These are phyloP conservation scores for Trichoderma gracile DNA, from an alignment of 2,329 filamentous ascomycete genomes.

Conservation along the genomic window DNA sequence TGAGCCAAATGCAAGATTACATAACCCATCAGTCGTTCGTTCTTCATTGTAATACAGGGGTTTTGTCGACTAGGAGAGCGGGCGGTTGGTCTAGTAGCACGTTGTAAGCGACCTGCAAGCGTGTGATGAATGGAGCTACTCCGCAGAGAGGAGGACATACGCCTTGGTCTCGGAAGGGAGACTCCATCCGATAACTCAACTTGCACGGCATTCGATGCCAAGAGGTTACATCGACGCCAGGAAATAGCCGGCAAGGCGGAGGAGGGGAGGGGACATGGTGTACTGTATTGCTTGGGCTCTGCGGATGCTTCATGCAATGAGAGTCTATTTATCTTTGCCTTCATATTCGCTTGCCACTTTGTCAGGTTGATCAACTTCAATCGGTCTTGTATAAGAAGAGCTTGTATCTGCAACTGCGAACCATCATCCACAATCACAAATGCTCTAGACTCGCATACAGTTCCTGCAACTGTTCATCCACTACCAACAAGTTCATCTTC, in stretches of 20 bases:
- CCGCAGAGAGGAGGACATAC: too few relatives aligned
- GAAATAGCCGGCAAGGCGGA: slow-evolving; percentile 10
- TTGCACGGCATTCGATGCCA: slow-evolving; percentile 12
- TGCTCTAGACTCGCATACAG: not conserved
- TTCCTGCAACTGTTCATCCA: too few relatives aligned
- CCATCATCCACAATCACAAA: not conserved
- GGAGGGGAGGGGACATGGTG: not conserved
- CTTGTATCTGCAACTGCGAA: not conserved
- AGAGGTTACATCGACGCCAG: not conserved
- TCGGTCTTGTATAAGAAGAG: not conserved
- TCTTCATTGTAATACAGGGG: not conserved
- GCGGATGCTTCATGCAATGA: not conserved
- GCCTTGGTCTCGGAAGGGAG: too few relatives aligned
- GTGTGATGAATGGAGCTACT: too few relatives aligned
- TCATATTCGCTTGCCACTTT: not conserved
- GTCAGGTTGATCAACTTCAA: not conserved
- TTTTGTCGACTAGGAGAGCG: not conserved
- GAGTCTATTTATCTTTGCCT: too few relatives aligned
- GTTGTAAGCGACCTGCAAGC: too few relatives aligned
- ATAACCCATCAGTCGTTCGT: not conserved
- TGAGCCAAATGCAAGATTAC: not conserved
- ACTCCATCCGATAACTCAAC: too few relatives aligned
- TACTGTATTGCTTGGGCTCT: slow-evolving; percentile 2
- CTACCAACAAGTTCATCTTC: too few relatives aligned
- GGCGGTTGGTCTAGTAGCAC: too few relatives aligned